These are phyloP conservation scores for Dichomitus squalens DNA, from an alignment of 1,284 basidiomycete genomes.

Conservation along the genomic window DNA sequence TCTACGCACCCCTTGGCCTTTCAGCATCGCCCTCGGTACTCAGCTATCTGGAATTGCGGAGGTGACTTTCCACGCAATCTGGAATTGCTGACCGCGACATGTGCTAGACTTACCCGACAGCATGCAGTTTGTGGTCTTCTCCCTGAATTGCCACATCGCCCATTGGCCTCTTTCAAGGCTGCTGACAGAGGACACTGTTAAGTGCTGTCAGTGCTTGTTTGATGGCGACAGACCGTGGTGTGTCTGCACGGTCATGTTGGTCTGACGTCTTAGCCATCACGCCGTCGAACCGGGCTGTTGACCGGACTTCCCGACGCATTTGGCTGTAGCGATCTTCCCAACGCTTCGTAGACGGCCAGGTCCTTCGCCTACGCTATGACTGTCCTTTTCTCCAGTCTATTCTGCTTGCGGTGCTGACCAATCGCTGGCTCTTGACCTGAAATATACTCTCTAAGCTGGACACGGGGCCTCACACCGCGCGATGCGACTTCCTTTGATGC, in stretches of 20 bases:
- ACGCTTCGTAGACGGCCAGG: background rate
- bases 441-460: no score
- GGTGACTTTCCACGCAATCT: conserved; percentile 20
- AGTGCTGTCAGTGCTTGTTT: conserved; percentile 8
- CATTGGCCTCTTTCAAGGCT: conserved; percentile 12
- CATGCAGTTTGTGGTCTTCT: background rate
- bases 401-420: no score
- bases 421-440: no score
- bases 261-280: background rate
- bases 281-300: background rate
- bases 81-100: conserved; percentile 21
- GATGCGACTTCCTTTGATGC: no score
- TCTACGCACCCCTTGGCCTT: conserved; percentile 10
- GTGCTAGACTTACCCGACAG: conserved; percentile 5
- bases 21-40: conserved; percentile 14
- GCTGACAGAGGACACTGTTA: conserved; percentile 14
- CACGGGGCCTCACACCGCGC: no score
- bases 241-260: background rate
- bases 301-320: no score
- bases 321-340: background rate
- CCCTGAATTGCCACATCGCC: conserved; percentile 1
- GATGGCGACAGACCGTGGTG: background rate
- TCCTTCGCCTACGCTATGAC: no score
- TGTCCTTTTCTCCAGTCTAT: no score
- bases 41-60: conserved; percentile 7